phyloP scores from a whole-genome alignment of 2,329 filamentous ascomycete genomes.

The Calonectria honghensis region DNA sequence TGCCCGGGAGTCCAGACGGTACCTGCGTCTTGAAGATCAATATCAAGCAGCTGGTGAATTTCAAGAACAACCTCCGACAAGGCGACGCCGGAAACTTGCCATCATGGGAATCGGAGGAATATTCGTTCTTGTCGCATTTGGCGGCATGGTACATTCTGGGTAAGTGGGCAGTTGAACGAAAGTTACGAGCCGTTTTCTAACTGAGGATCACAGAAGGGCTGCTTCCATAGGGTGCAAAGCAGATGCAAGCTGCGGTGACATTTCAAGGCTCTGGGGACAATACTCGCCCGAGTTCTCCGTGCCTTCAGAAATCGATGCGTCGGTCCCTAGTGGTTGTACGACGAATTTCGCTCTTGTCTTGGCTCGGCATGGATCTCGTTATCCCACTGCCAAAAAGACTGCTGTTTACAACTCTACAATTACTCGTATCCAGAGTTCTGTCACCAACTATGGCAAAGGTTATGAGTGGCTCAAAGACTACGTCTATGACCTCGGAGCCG shows the following conservation, averaged over 20 bases:
- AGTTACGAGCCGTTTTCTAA: neutral
- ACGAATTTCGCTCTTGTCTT: slow-evolving; percentile 88
- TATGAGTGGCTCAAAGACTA: slow-evolving; percentile 84
- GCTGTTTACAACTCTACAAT: slow-evolving; percentile 78
- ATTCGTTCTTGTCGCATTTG: slow-evolving; percentile 17
- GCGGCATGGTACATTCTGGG: slow-evolving; percentile 8
- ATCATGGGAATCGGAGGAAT: slow-evolving; percentile 27
- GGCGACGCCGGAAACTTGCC: slow-evolving; percentile 25
- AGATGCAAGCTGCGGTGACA: slow-evolving; percentile 69
- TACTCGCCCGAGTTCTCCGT: slow-evolving; percentile 91
- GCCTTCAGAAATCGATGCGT: slow-evolving; percentile 76
- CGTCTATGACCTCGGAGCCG: slow-evolving; percentile 81
- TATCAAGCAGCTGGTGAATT: neutral
- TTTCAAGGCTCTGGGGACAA: slow-evolving; percentile 85
- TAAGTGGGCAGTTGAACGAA: neutral
- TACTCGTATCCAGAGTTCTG: slow-evolving; percentile 75
- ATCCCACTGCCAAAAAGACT: slow-evolving; percentile 83
- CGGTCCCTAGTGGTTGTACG: slow-evolving; percentile 79
- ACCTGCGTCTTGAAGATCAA: neutral
- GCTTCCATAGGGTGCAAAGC: slow-evolving; percentile 51
- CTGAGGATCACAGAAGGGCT: slow-evolving; percentile 32
- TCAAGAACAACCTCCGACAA: neutral
- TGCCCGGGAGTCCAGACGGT: neutral
- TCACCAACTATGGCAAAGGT: slow-evolving; percentile 74
- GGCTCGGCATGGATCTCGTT: slow-evolving; percentile 89